phyloP scores from a whole-genome alignment of 1,139 yeast species.

The Candida frijolesensis region DNA sequence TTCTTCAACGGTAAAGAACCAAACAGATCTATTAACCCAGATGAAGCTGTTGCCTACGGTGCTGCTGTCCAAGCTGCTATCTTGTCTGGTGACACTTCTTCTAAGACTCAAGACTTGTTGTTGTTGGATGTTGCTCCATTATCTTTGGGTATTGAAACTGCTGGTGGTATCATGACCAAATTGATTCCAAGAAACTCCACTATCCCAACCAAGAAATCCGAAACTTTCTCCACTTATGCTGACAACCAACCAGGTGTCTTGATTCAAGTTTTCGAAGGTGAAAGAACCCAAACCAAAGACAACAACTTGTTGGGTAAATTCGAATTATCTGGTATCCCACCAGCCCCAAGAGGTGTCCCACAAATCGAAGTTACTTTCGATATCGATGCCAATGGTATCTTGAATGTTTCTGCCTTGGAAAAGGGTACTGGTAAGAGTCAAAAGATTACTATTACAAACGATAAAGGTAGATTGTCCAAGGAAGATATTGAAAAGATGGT shows the following conservation, averaged over 20 bases:
- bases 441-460: constrained; percentile 53
- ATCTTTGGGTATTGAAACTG: constrained; percentile 94
- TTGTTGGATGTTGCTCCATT: constrained; percentile 91
- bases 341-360: constrained; percentile 98
- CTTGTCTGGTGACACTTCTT: constrained; percentile 59
- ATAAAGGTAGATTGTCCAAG: constrained; percentile 54
- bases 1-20: constrained; percentile 97
- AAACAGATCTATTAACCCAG: constrained; percentile 96
- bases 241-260: constrained; percentile 97
- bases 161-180: constrained; percentile 98
- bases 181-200: constrained; percentile 96
- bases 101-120: constrained; percentile 78
- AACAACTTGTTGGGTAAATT: constrained; percentile 95
- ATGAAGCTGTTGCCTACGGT: constrained; percentile 98
- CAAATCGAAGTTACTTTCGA: constrained; percentile 96
- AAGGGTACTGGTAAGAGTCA: constrained; percentile 86
- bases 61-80: constrained; percentile 99
- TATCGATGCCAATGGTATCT: constrained; percentile 92
- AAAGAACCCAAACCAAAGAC: constrained; percentile 93
- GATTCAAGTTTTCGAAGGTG: constrained; percentile 97
- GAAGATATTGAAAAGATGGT: constrained; percentile 56
- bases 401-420: constrained; percentile 91
- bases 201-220: constrained; percentile 95
- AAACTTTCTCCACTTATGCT: constrained; percentile 94
- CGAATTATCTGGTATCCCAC: constrained; percentile 93